Base-by-base conservation (phyloP, 352 stramenopile genomes). In the Phytopythium helicoides region DNA sequence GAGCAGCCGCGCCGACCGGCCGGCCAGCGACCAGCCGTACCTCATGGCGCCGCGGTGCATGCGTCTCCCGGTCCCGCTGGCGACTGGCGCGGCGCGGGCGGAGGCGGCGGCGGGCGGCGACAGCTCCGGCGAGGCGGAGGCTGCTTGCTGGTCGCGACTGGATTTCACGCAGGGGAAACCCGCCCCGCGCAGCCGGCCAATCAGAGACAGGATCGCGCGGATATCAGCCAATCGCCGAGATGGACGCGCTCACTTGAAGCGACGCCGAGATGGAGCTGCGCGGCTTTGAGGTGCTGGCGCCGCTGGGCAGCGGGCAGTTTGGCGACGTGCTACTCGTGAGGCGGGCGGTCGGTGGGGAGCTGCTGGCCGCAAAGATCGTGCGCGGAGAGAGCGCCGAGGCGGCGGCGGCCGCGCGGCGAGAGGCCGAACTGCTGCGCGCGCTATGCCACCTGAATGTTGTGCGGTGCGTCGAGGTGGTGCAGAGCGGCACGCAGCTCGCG, bases 391-490 rank as follows among this genome's bases (percentile, higher is more conserved):
- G 39, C 3, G 31, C 25, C 23, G 19, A 47, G 16, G 57, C 61
- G 12, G 34, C 57, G 5, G 21, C 36, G 1, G 46, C 56, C 12
- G 41, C 34, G 3, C 44, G 47, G 7, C 54, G 77, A 21, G 83
- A 95, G 49, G 81, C 83, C 11, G 53, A 74, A 22, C 36, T 90
- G 26, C 44, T 89, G 6, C 59, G 65, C 40, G 31, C 44, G 4
- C 62, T 94, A 23, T 50, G 62, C 6, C 82, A 92, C 25, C 61
- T 69, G 1, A 90, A 93, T 49, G 79, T 92, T 48, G 62, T 91
- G 3, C 71, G 73, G 21, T 92, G 71, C 41, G 47, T 89, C 23
- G 73, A 87, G 15, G 46, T 64, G 7, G 51, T 87, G 23, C 62
- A 78, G 8, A 47, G 42, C 16, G 44, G 53, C 7, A n/a, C 25